Evolutionary conservation across 306 rosid genomes (phyloP).

Genomic region (Medicago lupulina): DNA sequence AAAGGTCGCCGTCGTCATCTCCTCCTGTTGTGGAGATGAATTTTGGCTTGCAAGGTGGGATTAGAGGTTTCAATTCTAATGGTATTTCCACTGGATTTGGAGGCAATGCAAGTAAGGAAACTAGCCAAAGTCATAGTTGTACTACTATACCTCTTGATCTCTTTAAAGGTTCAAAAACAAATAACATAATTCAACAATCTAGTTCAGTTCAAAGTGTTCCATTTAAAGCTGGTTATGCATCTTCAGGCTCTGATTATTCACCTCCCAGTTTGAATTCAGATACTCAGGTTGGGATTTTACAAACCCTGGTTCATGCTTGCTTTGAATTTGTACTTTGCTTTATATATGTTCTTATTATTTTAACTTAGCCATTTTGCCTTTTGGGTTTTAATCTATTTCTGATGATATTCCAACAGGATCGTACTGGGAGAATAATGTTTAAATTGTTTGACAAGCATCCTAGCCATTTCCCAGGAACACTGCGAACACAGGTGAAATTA

Average conservation of each 20-base stretch:
- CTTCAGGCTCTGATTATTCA: constrained; percentile 89
- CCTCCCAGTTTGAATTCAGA: constrained; percentile 91
- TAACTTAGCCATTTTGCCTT: constrained; percentile 22
- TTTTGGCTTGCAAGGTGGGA: constrained; percentile 65
- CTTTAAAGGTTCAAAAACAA: constrained; percentile 65
- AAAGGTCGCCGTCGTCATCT: constrained; percentile 81
- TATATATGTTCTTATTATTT: constrained; percentile 3
- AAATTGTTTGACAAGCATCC: constrained; percentile 94
- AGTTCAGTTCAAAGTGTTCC: constrained; percentile 71
- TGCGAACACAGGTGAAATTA: constrained; percentile 74
- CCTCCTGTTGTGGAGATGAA: constrained; percentile 70
- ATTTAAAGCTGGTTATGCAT: constrained; percentile 77
- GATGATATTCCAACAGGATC: constrained; percentile 62
- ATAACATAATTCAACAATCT: constrained; percentile 55
- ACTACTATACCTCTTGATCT: constrained; percentile 73
- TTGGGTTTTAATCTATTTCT: constrained; percentile 31
- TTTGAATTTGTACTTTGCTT: neutral
- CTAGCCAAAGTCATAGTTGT: constrained; percentile 52
- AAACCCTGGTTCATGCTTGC: neutral
- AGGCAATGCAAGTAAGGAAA: constrained; percentile 47
- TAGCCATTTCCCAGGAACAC: constrained; percentile 75
- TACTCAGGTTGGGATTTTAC: constrained; percentile 64
- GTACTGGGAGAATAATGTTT: constrained; percentile 81
- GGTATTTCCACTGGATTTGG: constrained; percentile 48
- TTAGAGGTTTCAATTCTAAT: constrained; percentile 53